phyloP scores from a whole-genome alignment of 768 basidiomycete genomes.

The Multifurca ochricompacta region DNA sequence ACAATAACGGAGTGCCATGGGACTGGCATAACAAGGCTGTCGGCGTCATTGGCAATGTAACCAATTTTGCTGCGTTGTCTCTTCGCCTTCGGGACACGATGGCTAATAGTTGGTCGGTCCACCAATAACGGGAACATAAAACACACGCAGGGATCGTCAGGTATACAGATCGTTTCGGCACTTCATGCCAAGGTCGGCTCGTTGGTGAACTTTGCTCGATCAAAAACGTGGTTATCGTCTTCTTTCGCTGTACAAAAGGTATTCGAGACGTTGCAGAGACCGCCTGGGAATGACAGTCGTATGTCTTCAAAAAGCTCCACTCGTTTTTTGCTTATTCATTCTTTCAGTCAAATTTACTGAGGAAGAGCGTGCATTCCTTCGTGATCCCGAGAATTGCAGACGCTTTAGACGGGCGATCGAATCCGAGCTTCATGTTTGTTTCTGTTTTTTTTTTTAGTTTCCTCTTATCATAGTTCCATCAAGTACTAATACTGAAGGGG shows the following conservation, averaged over 20 bases:
- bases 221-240: slow-evolving; percentile 49
- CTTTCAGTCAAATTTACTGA: background rate
- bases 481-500: background rate
- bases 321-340: too few species aligned
- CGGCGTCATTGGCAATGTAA: slow-evolving; percentile 53
- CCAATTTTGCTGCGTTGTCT: too few species aligned
- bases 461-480: background rate
- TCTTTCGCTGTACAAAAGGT: slow-evolving; percentile 38
- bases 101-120: too few species aligned
- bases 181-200: slow-evolving; percentile 45
- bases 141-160: slow-evolving; percentile 55
- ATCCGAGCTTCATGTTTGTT: slow-evolving; percentile 23
- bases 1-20: slow-evolving; percentile 29
- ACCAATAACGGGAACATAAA: too few species aligned
- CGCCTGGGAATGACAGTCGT: slow-evolving; percentile 38
- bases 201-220: slow-evolving; percentile 48
- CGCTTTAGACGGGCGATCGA: slow-evolving; percentile 44
- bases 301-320: too few species aligned
- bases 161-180: slow-evolving; percentile 51
- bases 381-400: slow-evolving; percentile 41
- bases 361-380: slow-evolving; percentile 28
- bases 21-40: slow-evolving; percentile 47
- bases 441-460: too few species aligned
- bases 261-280: slow-evolving; percentile 32
- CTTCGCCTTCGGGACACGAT: too few species aligned